Evolutionary conservation across 352 stramenopile genomes (phyloP).

Genomic region (Pythium coloratum): DNA sequence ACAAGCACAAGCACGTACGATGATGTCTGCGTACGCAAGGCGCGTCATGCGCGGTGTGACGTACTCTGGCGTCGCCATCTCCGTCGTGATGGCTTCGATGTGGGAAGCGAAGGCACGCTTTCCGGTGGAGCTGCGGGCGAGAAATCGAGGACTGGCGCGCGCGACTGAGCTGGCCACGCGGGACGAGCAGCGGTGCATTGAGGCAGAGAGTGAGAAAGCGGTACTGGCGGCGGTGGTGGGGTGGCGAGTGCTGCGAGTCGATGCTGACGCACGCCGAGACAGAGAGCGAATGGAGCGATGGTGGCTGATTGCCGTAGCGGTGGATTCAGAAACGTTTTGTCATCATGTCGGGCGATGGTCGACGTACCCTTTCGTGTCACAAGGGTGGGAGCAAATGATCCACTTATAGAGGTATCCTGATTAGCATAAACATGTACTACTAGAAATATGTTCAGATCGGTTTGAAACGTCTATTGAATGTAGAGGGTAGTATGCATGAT

Average conservation of each 20-base stretch:
- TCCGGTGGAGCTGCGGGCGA: slow-evolving; percentile 1
- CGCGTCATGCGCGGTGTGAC: slow-evolving; percentile 35
- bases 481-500: neutral
- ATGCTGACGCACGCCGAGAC: neutral
- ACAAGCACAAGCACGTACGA: slow-evolving; percentile 12
- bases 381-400: slow-evolving; percentile 1
- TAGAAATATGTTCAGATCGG: too few species aligned
- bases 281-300: slow-evolving; percentile 6
- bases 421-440: too few species aligned
- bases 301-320: slow-evolving; percentile 11
- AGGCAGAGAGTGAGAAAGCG: neutral
- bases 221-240: neutral
- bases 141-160: slow-evolving; percentile 1
- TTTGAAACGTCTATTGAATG: neutral
- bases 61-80: slow-evolving; percentile 15
- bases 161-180: slow-evolving; percentile 22
- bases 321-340: slow-evolving; percentile 19
- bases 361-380: slow-evolving; percentile 20
- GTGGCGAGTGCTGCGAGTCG: neutral
- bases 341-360: neutral
- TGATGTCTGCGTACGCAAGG: slow-evolving; percentile 47
- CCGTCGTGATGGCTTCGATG: slow-evolving; percentile 18
- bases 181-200: slow-evolving; percentile 19
- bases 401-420: slow-evolving; percentile 3
- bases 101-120: slow-evolving; percentile 22